Conservation (phyloP, 192 early-diverging fungal species). For the Gigaspora rosea region DNA sequence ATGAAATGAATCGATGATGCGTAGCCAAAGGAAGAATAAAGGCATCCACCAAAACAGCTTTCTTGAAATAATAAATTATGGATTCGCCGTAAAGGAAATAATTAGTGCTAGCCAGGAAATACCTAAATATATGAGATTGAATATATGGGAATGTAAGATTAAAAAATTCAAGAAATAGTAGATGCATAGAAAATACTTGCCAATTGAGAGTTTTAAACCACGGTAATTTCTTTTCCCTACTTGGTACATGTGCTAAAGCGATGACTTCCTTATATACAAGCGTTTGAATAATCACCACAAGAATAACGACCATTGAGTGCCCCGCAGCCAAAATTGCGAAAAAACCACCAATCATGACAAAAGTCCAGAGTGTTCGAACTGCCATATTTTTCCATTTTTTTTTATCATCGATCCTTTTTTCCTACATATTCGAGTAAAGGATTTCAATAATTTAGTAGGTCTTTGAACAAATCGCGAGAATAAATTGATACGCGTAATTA, state of each 20-base stretch:
- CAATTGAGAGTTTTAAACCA: too few species aligned
- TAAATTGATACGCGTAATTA: too few species aligned
- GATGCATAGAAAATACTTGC: too few species aligned
- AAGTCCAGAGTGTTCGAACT: slow-evolving; percentile 80
- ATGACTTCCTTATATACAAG: slow-evolving; percentile 95
- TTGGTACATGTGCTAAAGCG: slow-evolving; percentile 78
- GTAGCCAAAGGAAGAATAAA: too few species aligned
- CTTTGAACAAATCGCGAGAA: too few species aligned
- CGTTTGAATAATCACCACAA: slow-evolving; percentile 82
- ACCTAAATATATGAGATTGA: slow-evolving; percentile 49
- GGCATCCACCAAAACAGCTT: slow-evolving; percentile 82
- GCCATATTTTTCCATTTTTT: slow-evolving; percentile 81
- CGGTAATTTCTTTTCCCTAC: slow-evolving; percentile 80
- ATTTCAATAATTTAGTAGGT: too few species aligned
- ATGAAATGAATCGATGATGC: too few species aligned
- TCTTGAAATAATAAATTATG: slow-evolving; percentile 86
- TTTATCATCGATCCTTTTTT: too few species aligned
- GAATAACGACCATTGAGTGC: slow-evolving; percentile 81
- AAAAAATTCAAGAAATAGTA: too few species aligned
- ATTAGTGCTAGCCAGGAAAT: slow-evolving; percentile 86
- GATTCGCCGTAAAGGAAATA: slow-evolving; percentile 96
- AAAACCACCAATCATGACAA: slow-evolving; percentile 90
- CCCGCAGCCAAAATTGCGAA: slow-evolving; percentile 74
- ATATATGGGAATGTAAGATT: not conserved
- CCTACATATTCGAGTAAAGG: too few species aligned